phyloP scores from a whole-genome alignment of 2,329 filamentous ascomycete species.

The Phyllosticta citribraziliensis region DNA sequence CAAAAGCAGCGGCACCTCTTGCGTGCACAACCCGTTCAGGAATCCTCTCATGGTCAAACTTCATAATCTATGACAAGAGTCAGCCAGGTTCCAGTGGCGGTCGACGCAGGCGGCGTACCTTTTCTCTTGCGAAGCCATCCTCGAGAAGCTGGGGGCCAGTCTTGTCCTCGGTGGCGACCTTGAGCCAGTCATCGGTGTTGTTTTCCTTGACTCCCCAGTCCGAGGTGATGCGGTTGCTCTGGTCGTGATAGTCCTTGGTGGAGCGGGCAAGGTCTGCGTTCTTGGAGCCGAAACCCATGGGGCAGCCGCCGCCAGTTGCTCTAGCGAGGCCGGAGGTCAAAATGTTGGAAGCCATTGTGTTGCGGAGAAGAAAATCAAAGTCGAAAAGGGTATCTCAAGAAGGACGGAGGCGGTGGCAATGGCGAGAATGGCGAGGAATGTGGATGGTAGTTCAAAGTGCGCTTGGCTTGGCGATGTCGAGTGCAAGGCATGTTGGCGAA shows the following conservation, averaged over 20 bases:
- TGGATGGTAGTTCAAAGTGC: too few species aligned
- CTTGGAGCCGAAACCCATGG: slow-evolving; percentile 38
- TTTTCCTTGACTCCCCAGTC: slow-evolving; percentile 67
- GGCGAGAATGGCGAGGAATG: not conserved
- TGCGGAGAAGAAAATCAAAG: not conserved
- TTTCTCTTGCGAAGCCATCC: slow-evolving; percentile 63
- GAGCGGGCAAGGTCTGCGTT: slow-evolving; percentile 49
- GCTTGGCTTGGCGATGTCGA: not conserved
- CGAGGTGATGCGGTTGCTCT: slow-evolving; percentile 55
- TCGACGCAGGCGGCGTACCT: slow-evolving; percentile 38
- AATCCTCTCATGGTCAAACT: slow-evolving; percentile 67
- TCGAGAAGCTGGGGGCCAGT: slow-evolving; percentile 62
- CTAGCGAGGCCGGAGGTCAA: slow-evolving; percentile 21
- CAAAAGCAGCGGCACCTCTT: slow-evolving; percentile 54
- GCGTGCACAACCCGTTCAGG: slow-evolving; percentile 61
- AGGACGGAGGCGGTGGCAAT: not conserved
- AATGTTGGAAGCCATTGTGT: slow-evolving; percentile 23
- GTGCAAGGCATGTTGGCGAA: not conserved
- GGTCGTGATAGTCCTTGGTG: slow-evolving; percentile 46
- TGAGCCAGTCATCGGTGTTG: slow-evolving; percentile 71
- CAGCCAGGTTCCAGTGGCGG: not conserved
- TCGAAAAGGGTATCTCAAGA: not conserved
- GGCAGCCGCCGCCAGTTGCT: slow-evolving; percentile 19
- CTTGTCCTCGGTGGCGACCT: slow-evolving; percentile 50
- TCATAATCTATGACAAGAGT: slow-evolving; percentile 47